Percentiles rank a stretch among this genome's conserved stretches.
Conservation (phyloP, 2,329 filamentous ascomycete genomes). For the Sordariomycetes sp. region DNA sequence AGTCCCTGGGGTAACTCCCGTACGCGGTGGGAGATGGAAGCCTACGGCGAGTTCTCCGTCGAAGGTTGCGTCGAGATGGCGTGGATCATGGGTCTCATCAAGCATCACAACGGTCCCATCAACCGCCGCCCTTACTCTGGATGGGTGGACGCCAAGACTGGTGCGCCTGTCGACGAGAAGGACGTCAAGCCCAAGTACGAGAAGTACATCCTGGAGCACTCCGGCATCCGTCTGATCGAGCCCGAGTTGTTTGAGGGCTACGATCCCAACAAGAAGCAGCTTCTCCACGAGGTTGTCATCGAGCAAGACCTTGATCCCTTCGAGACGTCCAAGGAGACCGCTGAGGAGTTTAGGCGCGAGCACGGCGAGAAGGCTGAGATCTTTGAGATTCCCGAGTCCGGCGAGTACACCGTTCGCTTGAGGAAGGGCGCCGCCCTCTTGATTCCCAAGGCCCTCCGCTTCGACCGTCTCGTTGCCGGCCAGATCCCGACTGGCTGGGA, state of each 20-base stretch:
- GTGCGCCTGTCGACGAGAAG: slow-evolving; percentile 94
- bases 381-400: slow-evolving; percentile 87
- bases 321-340: slow-evolving; percentile 93
- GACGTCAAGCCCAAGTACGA: slow-evolving; percentile 97
- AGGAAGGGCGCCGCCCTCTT: slow-evolving; percentile 92
- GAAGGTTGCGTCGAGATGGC: slow-evolving; percentile 99
- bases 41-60: slow-evolving; percentile 88
- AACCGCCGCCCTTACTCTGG: slow-evolving; percentile 96
- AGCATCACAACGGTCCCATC: slow-evolving; percentile 91
- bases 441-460: slow-evolving; percentile 93
- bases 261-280: slow-evolving; percentile 96
- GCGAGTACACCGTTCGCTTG: slow-evolving; percentile 87
- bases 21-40: slow-evolving; percentile 99
- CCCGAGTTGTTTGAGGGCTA: slow-evolving; percentile 95
- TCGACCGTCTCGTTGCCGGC: slow-evolving; percentile 93
- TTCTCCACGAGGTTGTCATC: slow-evolving; percentile 95
- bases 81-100: slow-evolving; percentile 99
- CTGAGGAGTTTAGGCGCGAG: slow-evolving; percentile 92
- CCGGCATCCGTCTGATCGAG: slow-evolving; percentile 94
- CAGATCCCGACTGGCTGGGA: slow-evolving; percentile 98
- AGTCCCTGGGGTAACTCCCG: slow-evolving; percentile 98
- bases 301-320: slow-evolving; percentile 96
- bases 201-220: slow-evolving; percentile 91
- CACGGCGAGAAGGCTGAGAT: slow-evolving; percentile 97
- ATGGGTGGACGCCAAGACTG: slow-evolving; percentile 91